Evolutionary conservation across 805 yeast genomes (phyloP), one percentile per base, ranked within the genome.

Genomic region (Priceomyces castillae): DNA sequence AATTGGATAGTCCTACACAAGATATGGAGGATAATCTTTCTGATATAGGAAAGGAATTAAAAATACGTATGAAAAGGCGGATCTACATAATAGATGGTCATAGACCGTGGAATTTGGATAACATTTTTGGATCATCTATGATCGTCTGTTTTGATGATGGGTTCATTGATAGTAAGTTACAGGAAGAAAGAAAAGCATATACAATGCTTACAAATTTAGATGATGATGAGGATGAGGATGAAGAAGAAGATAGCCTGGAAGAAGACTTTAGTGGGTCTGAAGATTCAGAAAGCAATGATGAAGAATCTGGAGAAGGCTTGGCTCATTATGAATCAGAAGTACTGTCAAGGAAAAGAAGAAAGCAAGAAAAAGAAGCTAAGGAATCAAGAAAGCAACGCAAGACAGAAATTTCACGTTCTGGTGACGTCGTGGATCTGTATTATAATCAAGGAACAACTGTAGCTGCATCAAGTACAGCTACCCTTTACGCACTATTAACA

Each of bases 21-120:
- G 61, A 56, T 20, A 59, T 48, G 6, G 57, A 48, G 35, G 62
- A 50, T 6, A 62, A 53, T 18, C 37, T 54, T n/a, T 33, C 36
- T 10, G 23, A 33, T 17, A 37, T 37, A 23, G 30, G 58, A 9
- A 34, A 23, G 11, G 30, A n/a, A 12, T 33, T 31, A 12, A 54
- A 28, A 64, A 54, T 25, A 46, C 46, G 31, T 57, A 57, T 74
- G 33, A 75, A 66, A 38, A 74, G 94, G 49, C 79, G 74, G 44
- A 77, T 92, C 2, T 95, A 88, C 55, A 78, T 95, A 9, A 74
- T 94, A 43, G 99, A 94, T 64, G 90, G 96, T 2, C 94, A 86
- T 51, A 71, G 98, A 50, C 99, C 99, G 3, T 94, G 99, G 98
- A 90, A 90, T 64, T 69, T 94, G 50, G 96, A 90, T 60, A 94